Base-by-base conservation (phyloP, 768 basidiomycete species). In the Ramaria rubella region DNA sequence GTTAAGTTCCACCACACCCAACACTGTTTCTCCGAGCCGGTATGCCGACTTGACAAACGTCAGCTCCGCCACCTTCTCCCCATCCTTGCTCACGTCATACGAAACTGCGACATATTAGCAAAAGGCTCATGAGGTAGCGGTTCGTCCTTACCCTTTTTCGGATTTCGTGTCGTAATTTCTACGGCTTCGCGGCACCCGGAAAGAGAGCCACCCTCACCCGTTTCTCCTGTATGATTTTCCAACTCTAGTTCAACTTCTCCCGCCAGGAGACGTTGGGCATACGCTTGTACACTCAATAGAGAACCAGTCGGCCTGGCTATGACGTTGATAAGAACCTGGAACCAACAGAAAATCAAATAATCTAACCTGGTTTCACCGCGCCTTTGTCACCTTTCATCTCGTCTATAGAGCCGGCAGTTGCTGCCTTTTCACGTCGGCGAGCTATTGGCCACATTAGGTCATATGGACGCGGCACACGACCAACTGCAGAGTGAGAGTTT, bases 51-150 rank as follows among this genome's bases (percentile, higher is more conserved):
- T 97, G 24, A 89, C 83, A 61, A 99, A 90, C 0, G 94, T 96
- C 14, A 99, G 70, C 34, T 90, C 85, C 5, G 95, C 94, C 57
- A 98, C 92, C 40, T 83, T 82, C 34, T 88, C 80, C 0, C 89
- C 92, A 33, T 95, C 91, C 74, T 97, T 96, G 66, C 85, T 89
- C 55, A 97, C 93, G 71, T 97, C 94, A 70, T 92, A 97, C 1
- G 93, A 94, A 36, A 86, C 93, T 95, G 62, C 23, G 49, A 34
- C 19, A 31, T 23, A 51, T 46, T 29, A 38, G 19, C 36, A 44
- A 29, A 50, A 48, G 44, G 48, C 23, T 17, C 17, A 31, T 17
- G 24, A 53, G 5, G 24, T 11, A 24, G 12, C 23, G 21, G n/a
- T n/a, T 30, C 15, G 31, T 19, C 67, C 81, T 49, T 56, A 91